A percentile compares a stretch with the other conserved stretches of the same genome.
phyloP scores from a whole-genome alignment of 2,329 filamentous ascomycete genomes.

The Cordyceps cateniannulata region DNA sequence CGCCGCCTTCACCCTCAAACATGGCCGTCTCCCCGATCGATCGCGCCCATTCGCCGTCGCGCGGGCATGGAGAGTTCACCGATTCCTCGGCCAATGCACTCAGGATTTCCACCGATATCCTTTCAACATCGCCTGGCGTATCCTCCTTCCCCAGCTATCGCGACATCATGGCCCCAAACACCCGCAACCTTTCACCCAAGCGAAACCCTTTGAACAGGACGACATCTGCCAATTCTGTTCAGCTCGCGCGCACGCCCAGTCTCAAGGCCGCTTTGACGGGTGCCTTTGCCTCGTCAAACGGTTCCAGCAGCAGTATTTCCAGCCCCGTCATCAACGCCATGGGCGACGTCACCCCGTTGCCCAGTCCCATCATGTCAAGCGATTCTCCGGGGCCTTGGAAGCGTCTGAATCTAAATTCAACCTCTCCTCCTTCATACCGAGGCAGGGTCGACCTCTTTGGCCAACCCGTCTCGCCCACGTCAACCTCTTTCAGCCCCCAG shows the following conservation, averaged over 20 bases:
- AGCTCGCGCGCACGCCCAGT: constrained; percentile 54
- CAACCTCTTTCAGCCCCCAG: constrained; percentile 31
- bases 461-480: constrained; percentile 23
- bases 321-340: constrained; percentile 70
- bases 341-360: constrained; percentile 72
- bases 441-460: constrained; percentile 20
- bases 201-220: constrained; percentile 25
- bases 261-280: constrained; percentile 49
- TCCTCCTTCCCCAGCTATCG: constrained; percentile 7
- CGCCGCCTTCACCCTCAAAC: background rate
- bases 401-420: constrained; percentile 40
- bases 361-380: constrained; percentile 62
- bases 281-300: constrained; percentile 43
- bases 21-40: background rate
- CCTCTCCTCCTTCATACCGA: constrained; percentile 32
- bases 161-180: background rate
- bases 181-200: constrained; percentile 12
- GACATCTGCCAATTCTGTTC: constrained; percentile 30
- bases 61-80: background rate
- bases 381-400: constrained; percentile 65
- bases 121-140: background rate
- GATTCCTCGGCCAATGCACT: constrained; percentile 2
- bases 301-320: constrained; percentile 61
- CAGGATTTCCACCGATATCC: constrained; percentile 7
- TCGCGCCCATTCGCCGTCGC: background rate